Evolutionary conservation across 495 filamentous ascomycete genomes (phyloP).

Genomic region (Chaetomium fimeti): DNA sequence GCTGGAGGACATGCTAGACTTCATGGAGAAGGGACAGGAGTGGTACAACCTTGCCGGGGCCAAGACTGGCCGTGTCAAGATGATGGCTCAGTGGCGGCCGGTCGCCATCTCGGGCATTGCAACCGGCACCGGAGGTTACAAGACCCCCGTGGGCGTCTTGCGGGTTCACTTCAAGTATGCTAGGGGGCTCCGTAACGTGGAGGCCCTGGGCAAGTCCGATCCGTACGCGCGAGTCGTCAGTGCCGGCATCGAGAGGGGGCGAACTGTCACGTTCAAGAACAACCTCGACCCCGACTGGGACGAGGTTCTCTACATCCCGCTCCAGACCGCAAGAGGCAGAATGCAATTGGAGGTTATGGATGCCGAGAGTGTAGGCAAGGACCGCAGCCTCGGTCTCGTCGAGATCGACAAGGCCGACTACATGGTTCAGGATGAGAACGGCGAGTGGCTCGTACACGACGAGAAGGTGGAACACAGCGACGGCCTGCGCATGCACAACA

Average conservation of each 20-base stretch:
- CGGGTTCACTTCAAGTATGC: constrained; percentile 87
- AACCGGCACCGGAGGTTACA: constrained; percentile 79
- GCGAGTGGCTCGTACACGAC: constrained; percentile 79
- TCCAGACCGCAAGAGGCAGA: constrained; percentile 83
- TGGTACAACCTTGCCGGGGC: constrained; percentile 89
- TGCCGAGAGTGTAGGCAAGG: constrained; percentile 80
- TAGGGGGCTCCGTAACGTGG: constrained; percentile 80
- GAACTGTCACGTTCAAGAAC: constrained; percentile 93
- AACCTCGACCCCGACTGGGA: constrained; percentile 96
- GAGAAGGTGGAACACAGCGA: constrained; percentile 61
- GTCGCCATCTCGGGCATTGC: constrained; percentile 74
- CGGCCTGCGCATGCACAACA: constrained; percentile 63
- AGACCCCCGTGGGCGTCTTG: constrained; percentile 91
- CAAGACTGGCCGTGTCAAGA: constrained; percentile 81
- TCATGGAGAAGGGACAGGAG: constrained; percentile 88
- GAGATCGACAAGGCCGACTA: constrained; percentile 78
- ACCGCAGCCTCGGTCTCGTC: constrained; percentile 76
- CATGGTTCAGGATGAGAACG: constrained; percentile 70
- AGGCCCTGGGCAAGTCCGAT: constrained; percentile 95
- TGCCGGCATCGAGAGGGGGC: constrained; percentile 82
- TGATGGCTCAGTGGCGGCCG: constrained; percentile 91
- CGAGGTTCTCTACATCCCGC: constrained; percentile 89
- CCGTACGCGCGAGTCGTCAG: constrained; percentile 86
- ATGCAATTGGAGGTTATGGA: constrained; percentile 95
- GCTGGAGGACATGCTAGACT: constrained; percentile 84